phyloP scores from a whole-genome alignment of 768 basidiomycete species.

The Termitomyces sp. region DNA sequence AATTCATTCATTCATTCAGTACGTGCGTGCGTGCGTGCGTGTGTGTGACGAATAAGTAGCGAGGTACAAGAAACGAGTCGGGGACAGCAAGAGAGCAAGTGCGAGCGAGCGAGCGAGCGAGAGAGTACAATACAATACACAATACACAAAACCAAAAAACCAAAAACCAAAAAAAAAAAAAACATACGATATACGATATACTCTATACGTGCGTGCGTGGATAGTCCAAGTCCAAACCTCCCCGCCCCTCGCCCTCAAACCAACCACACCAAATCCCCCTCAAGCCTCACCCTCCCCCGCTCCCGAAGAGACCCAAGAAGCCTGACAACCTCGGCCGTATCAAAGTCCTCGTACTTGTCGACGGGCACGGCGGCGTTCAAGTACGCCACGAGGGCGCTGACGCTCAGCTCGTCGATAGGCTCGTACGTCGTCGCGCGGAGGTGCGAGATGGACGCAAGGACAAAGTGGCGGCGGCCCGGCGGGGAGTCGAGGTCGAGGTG shows the following conservation, averaged over 20 bases:
- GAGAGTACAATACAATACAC: too few species aligned
- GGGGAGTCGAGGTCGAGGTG: constrained; percentile 37
- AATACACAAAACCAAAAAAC: too few species aligned
- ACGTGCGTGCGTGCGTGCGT: too few species aligned
- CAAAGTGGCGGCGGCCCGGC: constrained; percentile 55
- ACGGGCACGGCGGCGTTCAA: constrained; percentile 71
- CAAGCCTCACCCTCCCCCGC: constrained; percentile 40
- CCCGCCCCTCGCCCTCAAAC: background rate
- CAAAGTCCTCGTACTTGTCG: constrained; percentile 80
- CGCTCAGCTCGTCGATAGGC: constrained; percentile 58
- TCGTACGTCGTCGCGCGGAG: constrained; percentile 68
- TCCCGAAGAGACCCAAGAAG: constrained; percentile 41
- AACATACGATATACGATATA: too few species aligned
- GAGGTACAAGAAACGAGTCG: too few species aligned
- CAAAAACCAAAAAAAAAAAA: too few species aligned
- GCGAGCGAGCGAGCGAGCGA: too few species aligned
- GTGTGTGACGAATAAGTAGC: too few species aligned
- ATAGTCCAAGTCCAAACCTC: background rate
- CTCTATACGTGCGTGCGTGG: too few species aligned
- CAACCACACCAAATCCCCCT: constrained; percentile 36
- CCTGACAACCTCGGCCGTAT: constrained; percentile 63
- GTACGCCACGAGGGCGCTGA: constrained; percentile 63
- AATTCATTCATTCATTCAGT: too few species aligned
- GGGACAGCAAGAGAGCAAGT: too few species aligned
- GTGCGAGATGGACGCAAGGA: constrained; percentile 53